Percentiles rank a stretch among this genome's conserved stretches.
phyloP scores from a whole-genome alignment of 2,329 filamentous ascomycete genomes.

The Aureobasidium sp. region DNA sequence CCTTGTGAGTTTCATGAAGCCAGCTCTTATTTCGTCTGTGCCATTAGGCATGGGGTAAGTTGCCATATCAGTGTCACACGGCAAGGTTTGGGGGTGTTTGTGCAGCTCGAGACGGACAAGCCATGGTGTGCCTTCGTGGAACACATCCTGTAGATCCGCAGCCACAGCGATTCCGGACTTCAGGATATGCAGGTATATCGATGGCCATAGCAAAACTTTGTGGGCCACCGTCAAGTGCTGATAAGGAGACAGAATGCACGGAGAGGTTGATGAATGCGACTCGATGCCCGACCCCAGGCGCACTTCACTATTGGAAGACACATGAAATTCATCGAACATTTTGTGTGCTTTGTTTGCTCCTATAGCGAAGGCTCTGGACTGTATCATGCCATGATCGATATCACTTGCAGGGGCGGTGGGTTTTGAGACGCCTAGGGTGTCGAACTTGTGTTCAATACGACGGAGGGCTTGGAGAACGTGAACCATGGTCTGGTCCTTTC shows the following conservation, averaged over 20 bases:
- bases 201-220: slow-evolving; percentile 43
- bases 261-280: neutral
- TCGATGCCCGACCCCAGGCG: neutral
- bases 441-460: slow-evolving; percentile 48
- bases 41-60: slow-evolving; percentile 16
- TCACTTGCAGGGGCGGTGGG: slow-evolving; percentile 17
- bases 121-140: slow-evolving; percentile 31
- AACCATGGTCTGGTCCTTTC: slow-evolving; percentile 55
- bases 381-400: neutral
- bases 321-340: neutral
- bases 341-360: no score
- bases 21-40: slow-evolving; percentile 17
- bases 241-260: slow-evolving; percentile 4
- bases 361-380: no score
- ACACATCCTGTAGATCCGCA: slow-evolving; percentile 27
- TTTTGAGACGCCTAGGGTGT: slow-evolving; percentile 27
- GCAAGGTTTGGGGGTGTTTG: slow-evolving; percentile 23
- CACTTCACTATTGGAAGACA: neutral
- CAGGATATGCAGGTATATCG: slow-evolving; percentile 27
- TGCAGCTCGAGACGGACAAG: slow-evolving; percentile 27
- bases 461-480: slow-evolving; percentile 52
- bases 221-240: slow-evolving; percentile 36
- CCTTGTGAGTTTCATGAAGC: slow-evolving; percentile 34
- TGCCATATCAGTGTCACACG: slow-evolving; percentile 20
- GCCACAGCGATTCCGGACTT: slow-evolving; percentile 26